Base-by-base conservation (phyloP, 257 asterid genomes). In the Catharanthus roseus region DNA sequence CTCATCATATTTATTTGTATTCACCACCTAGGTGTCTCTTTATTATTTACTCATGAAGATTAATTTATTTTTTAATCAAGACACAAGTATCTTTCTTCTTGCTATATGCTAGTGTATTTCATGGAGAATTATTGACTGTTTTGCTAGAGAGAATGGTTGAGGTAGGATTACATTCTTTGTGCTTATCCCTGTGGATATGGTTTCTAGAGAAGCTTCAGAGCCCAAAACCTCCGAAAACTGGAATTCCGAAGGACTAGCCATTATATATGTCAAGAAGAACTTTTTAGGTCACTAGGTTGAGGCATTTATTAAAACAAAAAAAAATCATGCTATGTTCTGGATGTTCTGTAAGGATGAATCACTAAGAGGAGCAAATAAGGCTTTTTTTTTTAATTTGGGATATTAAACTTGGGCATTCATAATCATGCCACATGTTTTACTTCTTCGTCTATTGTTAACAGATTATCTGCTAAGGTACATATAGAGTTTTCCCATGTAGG, bases 401-500 rank as follows among this genome's bases (percentile, higher is more conserved):
- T 33, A 0, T 34, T 49, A 19, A 19, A 62, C 28, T 19, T 34
- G 33, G 67, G 26, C 67, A 62, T 34, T 36, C 29, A 31, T 62
- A 41, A 31, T 34, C 13, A 33, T 31, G 0, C n/a, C 24, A 33
- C 66, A 18, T 61, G 44, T 24, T 62, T 62, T 21, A 21, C 29
- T 9, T 62, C 33, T 6, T 31, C 21, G 13, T 60, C 2, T 3
- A 33, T 62, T 62, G 47, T 33, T 62, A 19, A 34, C 67, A 19
- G 33, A 62, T 19, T 18, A 19, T 19, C 67, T 12, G 19, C 67
- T 6, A 6, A 36, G 19, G 16, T 62, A 41, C 18, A 28, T 15
- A n/a, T 56, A 19, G 58, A 60, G 63, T 62, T 31, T 67, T 51
- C 51, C 57, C 38, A 51, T 29, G 18, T 68, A 56, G 70, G 57